Percentiles rank a stretch among this genome's conserved stretches.
phyloP scores from a whole-genome alignment of 1,284 basidiomycete genomes.

The Moesziomyces sp. region DNA sequence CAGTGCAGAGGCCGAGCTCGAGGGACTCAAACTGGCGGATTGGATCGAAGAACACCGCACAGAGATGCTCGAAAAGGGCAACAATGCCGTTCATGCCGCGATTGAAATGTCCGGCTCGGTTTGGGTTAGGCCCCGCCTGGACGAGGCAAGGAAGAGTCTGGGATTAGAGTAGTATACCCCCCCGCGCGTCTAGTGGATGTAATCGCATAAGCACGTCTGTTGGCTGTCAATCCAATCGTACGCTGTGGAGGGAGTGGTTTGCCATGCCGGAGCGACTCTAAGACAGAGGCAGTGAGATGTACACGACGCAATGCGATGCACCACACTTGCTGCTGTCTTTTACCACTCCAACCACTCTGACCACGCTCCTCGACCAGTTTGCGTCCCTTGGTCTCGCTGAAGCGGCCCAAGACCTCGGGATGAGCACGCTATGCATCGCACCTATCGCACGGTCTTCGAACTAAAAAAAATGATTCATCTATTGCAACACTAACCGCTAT shows the following conservation, averaged over 20 bases:
- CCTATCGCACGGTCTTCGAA: too few species aligned
- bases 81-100: conserved; percentile 45
- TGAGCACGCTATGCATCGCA: too few species aligned
- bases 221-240: background rate
- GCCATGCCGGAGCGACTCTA: too few species aligned
- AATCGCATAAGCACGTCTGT: background rate
- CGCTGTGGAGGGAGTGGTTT: background rate
- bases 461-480: too few species aligned
- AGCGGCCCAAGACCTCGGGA: too few species aligned
- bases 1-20: conserved; percentile 44
- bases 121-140: conserved; percentile 62
- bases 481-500: conserved; percentile 4
- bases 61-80: conserved; percentile 21
- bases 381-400: too few species aligned
- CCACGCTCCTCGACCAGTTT: too few species aligned
- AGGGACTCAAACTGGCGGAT: conserved; percentile 50
- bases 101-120: conserved; percentile 59
- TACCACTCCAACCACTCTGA: too few species aligned
- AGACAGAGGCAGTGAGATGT: too few species aligned
- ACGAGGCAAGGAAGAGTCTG: conserved; percentile 55
- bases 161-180: conserved; percentile 14
- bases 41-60: conserved; percentile 34
- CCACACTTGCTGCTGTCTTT: too few species aligned
- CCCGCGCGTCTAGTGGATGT: too few species aligned
- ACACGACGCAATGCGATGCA: too few species aligned